Conservation (phyloP, 129 eudicot genomes). For the Chrysanthemum seticuspe region DNA sequence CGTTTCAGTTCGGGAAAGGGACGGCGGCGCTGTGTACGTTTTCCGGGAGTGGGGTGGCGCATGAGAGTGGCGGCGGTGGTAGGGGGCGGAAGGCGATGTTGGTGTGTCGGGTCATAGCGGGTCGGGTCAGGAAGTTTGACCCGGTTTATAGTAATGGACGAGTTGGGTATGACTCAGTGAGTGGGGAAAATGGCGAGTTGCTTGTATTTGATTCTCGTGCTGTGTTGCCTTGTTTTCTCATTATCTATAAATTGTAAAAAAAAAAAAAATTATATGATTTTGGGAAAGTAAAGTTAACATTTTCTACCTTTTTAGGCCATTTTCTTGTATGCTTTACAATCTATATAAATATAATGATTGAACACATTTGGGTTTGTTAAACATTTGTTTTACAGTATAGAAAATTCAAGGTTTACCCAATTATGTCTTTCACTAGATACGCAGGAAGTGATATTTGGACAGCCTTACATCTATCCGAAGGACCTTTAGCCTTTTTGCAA, state of each 20-base stretch:
- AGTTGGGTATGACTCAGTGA: slow-evolving; percentile 78
- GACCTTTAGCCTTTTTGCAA: no score
- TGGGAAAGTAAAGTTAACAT: slow-evolving; percentile 14
- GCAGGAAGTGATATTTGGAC: no score
- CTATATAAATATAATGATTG: neutral
- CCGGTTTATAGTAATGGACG: slow-evolving; percentile 43
- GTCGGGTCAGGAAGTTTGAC: slow-evolving; percentile 62
- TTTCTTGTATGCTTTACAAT: neutral
- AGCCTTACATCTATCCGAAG: no score
- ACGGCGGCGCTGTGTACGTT: slow-evolving; percentile 67
- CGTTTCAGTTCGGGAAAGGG: slow-evolving; percentile 47
- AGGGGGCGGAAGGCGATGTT: slow-evolving; percentile 83
- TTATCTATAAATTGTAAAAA: slow-evolving; percentile 79
- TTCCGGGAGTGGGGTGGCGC: slow-evolving; percentile 84
- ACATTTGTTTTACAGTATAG: no score
- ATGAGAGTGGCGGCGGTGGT: slow-evolving; percentile 86
- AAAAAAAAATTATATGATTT: slow-evolving; percentile 6
- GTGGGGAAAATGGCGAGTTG: slow-evolving; percentile 83
- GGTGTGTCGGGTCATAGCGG: slow-evolving; percentile 93
- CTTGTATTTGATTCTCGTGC: slow-evolving; percentile 90
- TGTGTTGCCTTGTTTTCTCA: slow-evolving; percentile 88
- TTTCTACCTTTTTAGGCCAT: neutral
- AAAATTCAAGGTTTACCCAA: no score
- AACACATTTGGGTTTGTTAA: no score
- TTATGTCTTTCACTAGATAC: no score